Evolutionary conservation across 208 protist species (phyloP).

Genomic region (Leishmania aethiopica): DNA sequence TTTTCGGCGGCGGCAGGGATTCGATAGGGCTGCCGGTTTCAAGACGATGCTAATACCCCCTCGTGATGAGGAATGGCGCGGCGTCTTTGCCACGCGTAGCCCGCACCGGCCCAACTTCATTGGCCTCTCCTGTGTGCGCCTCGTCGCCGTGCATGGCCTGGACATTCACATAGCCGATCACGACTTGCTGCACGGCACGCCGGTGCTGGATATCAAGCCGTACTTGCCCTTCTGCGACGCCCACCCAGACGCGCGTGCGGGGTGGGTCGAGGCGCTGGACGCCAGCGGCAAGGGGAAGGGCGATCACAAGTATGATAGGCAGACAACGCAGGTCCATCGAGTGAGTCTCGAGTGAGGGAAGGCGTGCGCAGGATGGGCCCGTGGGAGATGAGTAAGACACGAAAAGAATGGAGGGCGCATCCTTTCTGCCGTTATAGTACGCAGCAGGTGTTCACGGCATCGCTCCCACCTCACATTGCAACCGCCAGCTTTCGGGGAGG

Average conservation of each 20-base stretch:
- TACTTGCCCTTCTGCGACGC: slow-evolving; percentile 93
- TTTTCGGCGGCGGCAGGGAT: slow-evolving; percentile 59
- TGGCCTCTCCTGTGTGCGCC: slow-evolving; percentile 83
- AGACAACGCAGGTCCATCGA: slow-evolving; percentile 62
- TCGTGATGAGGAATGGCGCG: slow-evolving; percentile 74
- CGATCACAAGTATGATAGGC: slow-evolving; percentile 78
- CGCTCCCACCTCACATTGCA: background rate
- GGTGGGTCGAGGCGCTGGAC: slow-evolving; percentile 86
- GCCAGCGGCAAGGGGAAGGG: slow-evolving; percentile 59
- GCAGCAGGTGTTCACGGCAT: background rate
- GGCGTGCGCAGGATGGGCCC: no score
- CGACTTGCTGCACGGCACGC: slow-evolving; percentile 96
- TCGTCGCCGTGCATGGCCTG: slow-evolving; percentile 80
- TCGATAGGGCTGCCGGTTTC: slow-evolving; percentile 63
- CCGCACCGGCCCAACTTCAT: slow-evolving; percentile 94
- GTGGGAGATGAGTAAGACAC: no score
- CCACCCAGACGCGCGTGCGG: slow-evolving; percentile 71
- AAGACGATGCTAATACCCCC: slow-evolving; percentile 89
- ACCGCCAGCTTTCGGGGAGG: background rate
- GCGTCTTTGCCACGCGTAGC: slow-evolving; percentile 92
- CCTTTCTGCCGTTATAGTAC: background rate
- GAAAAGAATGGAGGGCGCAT: background rate
- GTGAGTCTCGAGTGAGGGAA: slow-evolving; percentile 12
- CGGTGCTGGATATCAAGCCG: slow-evolving; percentile 97
- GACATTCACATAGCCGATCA: slow-evolving; percentile 91